phyloP scores from a whole-genome alignment of 495 filamentous ascomycete genomes.

The Lentithecium fluviatile region DNA sequence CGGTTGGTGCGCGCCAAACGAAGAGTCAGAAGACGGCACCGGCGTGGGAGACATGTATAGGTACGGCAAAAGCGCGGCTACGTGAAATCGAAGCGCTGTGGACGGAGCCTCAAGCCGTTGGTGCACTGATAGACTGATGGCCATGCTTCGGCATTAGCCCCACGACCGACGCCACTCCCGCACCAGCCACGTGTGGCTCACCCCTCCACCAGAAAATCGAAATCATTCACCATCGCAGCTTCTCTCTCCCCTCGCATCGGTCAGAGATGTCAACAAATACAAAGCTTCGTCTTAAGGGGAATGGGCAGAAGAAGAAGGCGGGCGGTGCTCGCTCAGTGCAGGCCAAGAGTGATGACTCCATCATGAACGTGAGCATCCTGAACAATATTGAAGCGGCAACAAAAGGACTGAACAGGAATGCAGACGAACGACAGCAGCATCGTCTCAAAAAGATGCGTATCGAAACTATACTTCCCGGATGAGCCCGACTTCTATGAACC shows the following conservation, averaged over 20 bases:
- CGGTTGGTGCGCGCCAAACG: background rate
- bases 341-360: conserved; percentile 58
- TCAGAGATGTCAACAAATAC: background rate
- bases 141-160: background rate
- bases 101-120: background rate
- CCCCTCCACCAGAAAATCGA: background rate
- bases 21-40: background rate
- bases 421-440: conserved; percentile 90
- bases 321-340: background rate
- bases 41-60: conserved; percentile 11
- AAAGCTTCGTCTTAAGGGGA: background rate
- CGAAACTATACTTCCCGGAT: conserved; percentile 71
- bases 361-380: conserved; percentile 62
- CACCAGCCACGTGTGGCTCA: conserved; percentile 1
- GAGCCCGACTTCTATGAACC: conserved; percentile 79
- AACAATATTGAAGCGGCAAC: conserved; percentile 21
- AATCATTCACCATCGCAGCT: background rate
- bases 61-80: background rate
- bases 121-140: background rate
- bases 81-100: background rate
- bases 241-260: background rate
- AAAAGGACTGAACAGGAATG: background rate
- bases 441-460: conserved; percentile 84
- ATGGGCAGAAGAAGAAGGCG: conserved; percentile 36
- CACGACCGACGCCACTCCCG: background rate